These are phyloP conservation scores for Claviceps purpurea DNA, from an alignment of 2,329 filamentous ascomycete genomes.

Conservation along the genomic window DNA sequence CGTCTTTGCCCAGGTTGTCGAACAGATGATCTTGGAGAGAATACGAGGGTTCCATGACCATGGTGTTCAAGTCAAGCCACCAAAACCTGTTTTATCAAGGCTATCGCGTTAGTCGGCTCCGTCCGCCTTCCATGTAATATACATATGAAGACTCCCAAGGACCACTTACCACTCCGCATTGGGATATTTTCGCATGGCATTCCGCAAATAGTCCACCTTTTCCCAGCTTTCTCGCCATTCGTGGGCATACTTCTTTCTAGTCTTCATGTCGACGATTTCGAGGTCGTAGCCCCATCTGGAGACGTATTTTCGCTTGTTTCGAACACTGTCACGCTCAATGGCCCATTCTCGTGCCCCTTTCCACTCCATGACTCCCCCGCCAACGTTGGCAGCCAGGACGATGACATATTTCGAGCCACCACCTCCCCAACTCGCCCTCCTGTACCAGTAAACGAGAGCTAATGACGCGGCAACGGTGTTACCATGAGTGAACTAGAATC, in stretches of 20 bases:
- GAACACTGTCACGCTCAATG: conserved; percentile 88
- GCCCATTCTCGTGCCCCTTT: conserved; percentile 97
- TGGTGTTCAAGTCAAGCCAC: conserved; percentile 97
- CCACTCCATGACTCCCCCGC: conserved; percentile 98
- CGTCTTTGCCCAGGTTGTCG: conserved; percentile 56
- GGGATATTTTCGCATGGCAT: conserved; percentile 83
- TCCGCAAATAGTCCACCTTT: conserved; percentile 88
- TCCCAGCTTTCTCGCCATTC: conserved; percentile 99
- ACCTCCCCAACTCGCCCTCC: conserved; percentile 59
- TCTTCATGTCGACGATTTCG: conserved; percentile 96
- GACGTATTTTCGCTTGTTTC: conserved; percentile 86
- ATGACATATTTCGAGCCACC: conserved; percentile 87
- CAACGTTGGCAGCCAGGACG: conserved; percentile 83
- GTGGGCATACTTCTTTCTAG: conserved; percentile 95
- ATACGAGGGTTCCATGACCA: conserved; percentile 90
- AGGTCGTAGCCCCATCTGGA: conserved; percentile 86
- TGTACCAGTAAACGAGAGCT: conserved; percentile 50
- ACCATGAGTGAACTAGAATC: background rate
- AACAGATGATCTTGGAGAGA: conserved; percentile 88
- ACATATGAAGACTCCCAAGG: background rate
- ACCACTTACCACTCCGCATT: conserved; percentile 77
- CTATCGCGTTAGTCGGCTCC: background rate
- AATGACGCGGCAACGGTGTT: background rate
- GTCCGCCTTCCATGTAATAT: background rate
- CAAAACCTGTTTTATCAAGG: conserved; percentile 63